These are phyloP conservation scores for Penicillium tannophilum DNA, from an alignment of 495 filamentous ascomycete species.

Conservation along the genomic window DNA sequence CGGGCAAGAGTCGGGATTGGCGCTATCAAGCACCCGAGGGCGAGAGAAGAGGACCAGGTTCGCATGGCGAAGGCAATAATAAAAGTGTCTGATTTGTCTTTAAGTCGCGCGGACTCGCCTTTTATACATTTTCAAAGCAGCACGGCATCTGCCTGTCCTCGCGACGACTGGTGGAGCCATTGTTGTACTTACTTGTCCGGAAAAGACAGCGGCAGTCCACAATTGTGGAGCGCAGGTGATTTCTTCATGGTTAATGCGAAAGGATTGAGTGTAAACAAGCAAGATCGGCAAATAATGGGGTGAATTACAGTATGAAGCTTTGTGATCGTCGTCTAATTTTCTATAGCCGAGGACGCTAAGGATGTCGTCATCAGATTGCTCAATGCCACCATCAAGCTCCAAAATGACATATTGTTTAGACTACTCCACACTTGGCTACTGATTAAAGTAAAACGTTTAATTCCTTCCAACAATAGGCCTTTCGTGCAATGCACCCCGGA, in stretches of 20 bases:
- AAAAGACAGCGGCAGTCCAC: background rate
- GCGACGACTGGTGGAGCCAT: background rate
- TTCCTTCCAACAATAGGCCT: background rate
- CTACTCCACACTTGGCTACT: slow-evolving; percentile 13
- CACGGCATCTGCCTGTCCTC: background rate
- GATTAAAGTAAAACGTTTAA: background rate
- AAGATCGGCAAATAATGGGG: background rate
- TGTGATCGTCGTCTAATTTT: background rate
- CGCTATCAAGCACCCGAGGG: slow-evolving; percentile 5
- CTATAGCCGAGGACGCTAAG: slow-evolving; percentile 4
- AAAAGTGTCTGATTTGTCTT: background rate
- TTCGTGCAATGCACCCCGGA: background rate
- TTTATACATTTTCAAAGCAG: slow-evolving; percentile 4
- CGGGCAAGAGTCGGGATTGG: background rate
- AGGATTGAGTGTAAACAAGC: background rate
- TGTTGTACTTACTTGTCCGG: background rate
- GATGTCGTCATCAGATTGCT: slow-evolving; percentile 4
- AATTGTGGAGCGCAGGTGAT: background rate
- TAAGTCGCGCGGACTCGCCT: background rate
- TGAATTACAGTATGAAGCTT: background rate
- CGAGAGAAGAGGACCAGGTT: background rate
- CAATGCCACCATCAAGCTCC: slow-evolving; percentile 3
- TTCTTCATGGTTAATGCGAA: background rate
- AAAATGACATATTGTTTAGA: background rate
- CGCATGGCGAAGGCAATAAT: slow-evolving; percentile 2